These are phyloP conservation scores for Tolypocladium ovalisporum DNA, from an alignment of 2,329 filamentous ascomycete genomes.

Conservation along the genomic window DNA sequence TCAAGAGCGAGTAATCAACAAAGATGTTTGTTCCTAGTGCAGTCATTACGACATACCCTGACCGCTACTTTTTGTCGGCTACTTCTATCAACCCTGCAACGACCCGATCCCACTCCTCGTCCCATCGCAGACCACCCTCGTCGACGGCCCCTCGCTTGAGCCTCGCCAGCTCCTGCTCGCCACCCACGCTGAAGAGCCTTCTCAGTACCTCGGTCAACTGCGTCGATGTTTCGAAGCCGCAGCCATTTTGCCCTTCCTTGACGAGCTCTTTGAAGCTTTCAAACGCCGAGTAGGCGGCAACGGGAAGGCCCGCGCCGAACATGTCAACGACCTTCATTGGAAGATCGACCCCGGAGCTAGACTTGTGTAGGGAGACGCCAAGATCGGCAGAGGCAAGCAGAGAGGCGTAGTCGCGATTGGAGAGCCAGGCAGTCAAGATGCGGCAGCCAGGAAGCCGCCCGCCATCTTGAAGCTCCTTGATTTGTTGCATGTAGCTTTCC, in stretches of 20 bases:
- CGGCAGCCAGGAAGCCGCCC: conserved; percentile 59
- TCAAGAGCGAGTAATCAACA: not conserved
- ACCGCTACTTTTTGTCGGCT: conserved; percentile 5
- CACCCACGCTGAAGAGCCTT: conserved; percentile 47
- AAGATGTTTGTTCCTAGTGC: not conserved
- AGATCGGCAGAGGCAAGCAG: conserved; percentile 80
- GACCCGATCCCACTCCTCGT: conserved; percentile 83
- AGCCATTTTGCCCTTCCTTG: conserved; percentile 73
- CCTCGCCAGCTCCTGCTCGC: conserved; percentile 40
- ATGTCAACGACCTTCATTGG: conserved; percentile 99
- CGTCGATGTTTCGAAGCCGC: conserved; percentile 64
- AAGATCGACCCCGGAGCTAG: conserved; percentile 86
- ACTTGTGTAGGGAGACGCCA: conserved; percentile 85
- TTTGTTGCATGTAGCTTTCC: conserved; percentile 57
- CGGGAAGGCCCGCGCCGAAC: conserved; percentile 89
- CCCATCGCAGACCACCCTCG: conserved; percentile 74
- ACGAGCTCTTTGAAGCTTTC: conserved; percentile 89
- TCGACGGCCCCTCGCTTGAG: conserved; percentile 59
- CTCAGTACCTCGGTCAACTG: conserved; percentile 54
- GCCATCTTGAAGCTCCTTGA: conserved; percentile 47
- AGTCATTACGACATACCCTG: not conserved
- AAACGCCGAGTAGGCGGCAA: conserved; percentile 76
- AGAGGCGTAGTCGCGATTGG: conserved; percentile 70
- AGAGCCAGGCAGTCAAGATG: conserved; percentile 77
- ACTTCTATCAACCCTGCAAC: conserved; percentile 61